Evolutionary conservation across 345 rosid species (phyloP), one percentile per base, ranked within the genome.

Genomic region (Salix dunnii): DNA sequence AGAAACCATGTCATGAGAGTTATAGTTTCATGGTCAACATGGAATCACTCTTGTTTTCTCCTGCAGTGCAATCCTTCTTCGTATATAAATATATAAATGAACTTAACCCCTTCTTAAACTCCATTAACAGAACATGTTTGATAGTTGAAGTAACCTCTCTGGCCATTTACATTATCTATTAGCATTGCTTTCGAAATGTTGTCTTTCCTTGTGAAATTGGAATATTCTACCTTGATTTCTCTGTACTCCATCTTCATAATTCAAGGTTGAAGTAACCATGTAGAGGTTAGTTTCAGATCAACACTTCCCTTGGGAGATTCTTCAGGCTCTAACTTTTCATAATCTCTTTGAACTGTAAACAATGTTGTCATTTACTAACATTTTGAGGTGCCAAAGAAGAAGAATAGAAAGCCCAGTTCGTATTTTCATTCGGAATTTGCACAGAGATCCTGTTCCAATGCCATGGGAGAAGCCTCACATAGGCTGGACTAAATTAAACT

Each of bases 401-500:
- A 49, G 76, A 70, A 58, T 82, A 42, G 84, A 77, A 55, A 69
- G 76, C 31, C 88, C 75, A 63, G 74, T 82, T 65, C 55, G 65
- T 14, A 72, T 79, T 42, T 74, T 87, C 58, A 63, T 76, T 33
- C 79, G 91, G 79, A 85, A 76, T 73, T 84, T 78, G 69, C 96
- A 88, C 78, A 88, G 82, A 69, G 73, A 86, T 67, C 79, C 87
- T n/a, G 81, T 87, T 38, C 85, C 91, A 13, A 96, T 91, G 73
- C 70, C 93, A 7, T 94, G 98, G 98, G 77, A 85, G 78, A 92
- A 83, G 73, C 97, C 97, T 0, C 27, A 85, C 70, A 70, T 53
- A 2, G 95, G 97, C 2, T 91, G 95, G 94, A 94, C 91, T 18
- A 94, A 94, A 71, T 78, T 90, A 17, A 94, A 94, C 88, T 92